Base-by-base conservation (phyloP, 2,329 filamentous ascomycete genomes). In the Aureobasidium sp. region DNA sequence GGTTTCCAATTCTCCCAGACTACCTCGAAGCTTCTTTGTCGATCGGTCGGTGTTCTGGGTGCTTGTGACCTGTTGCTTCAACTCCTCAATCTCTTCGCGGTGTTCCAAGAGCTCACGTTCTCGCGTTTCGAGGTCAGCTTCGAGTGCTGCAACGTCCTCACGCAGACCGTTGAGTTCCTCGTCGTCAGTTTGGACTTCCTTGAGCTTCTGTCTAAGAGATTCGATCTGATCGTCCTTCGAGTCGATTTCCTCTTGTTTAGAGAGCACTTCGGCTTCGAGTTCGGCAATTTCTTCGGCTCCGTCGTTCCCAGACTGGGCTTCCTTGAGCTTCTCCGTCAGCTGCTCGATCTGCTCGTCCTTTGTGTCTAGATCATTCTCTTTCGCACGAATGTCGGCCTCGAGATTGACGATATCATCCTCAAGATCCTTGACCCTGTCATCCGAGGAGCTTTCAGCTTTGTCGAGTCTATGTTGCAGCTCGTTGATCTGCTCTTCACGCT, bases 151-250 rank as follows among this genome's bases (percentile, higher is more conserved):
- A 17, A 90, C 72, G 66, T 85, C 81, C 22, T 79, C 79, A 57
- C 83, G 83, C 17, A 90, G 76, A 37, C 84, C 79, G 44, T 87
- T 80, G 11, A 87, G 78, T 49, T 87, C 81, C 31, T 71, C 69
- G 20, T 68, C 67, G 27, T 71, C 69, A 20, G 67, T 63, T 34
- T 69, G 63, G 6, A 67, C 64, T 39, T 69, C 64, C 52, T 73
- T 70, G 20, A 75, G 65, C 61, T 74, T 87, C 34, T 72, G 69
- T 60, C 71, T 67, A 20, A 76, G 62, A 3, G 66, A 64, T 44
- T 74, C 84, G n/a, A 87, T 70, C 66, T 86, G 81, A 37, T 84
- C 83, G 25, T 71, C 65, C 62, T 72, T 73, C 20, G 65, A 64
- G 17, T 70, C 67, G 2, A 74, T 58, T 41, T 71, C 45, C 81